phyloP scores from a whole-genome alignment of 108 stramenopile species.

The Schizochytrium sp. region DNA sequence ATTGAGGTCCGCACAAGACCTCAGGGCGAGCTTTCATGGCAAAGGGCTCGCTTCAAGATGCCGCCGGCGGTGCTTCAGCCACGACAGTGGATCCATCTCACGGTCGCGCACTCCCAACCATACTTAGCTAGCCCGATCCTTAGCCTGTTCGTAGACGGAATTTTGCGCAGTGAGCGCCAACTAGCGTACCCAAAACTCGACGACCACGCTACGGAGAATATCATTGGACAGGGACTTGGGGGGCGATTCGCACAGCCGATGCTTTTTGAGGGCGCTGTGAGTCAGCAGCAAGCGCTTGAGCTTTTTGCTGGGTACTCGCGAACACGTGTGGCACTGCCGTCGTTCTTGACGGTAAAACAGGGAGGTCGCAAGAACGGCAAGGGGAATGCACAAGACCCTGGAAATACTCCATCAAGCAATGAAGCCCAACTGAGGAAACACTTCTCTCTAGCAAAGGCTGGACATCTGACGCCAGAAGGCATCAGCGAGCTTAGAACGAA shows the following conservation, averaged over 20 bases:
- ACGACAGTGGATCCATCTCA: conserved; percentile 39
- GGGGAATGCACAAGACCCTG: neutral
- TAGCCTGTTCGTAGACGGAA: neutral
- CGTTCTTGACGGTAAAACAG: neutral
- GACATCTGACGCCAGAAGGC: conserved; percentile 22
- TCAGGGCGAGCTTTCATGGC: conserved; percentile 9
- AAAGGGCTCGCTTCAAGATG: neutral
- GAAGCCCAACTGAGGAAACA: neutral
- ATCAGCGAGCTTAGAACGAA: conserved; percentile 9
- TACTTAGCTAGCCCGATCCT: conserved; percentile 6
- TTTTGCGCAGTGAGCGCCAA: neutral
- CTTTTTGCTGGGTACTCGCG: conserved; percentile 2
- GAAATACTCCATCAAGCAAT: neutral
- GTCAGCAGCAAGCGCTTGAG: conserved; percentile 31
- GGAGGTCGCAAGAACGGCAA: neutral
- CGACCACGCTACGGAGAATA: conserved; percentile 34
- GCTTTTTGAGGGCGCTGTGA: conserved; percentile 1
- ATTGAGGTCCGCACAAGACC: conserved; percentile 25
- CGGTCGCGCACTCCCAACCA: conserved; percentile 21
- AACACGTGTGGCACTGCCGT: neutral
- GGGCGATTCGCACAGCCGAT: conserved; percentile 9
- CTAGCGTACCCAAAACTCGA: conserved; percentile 49
- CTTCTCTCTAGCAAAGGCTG: conserved; percentile 2
- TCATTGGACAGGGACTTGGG: conserved; percentile 21
- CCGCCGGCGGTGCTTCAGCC: neutral